phyloP scores from a whole-genome alignment of 2,329 filamentous ascomycete species.

The Alternaria hordeiaustralica region DNA sequence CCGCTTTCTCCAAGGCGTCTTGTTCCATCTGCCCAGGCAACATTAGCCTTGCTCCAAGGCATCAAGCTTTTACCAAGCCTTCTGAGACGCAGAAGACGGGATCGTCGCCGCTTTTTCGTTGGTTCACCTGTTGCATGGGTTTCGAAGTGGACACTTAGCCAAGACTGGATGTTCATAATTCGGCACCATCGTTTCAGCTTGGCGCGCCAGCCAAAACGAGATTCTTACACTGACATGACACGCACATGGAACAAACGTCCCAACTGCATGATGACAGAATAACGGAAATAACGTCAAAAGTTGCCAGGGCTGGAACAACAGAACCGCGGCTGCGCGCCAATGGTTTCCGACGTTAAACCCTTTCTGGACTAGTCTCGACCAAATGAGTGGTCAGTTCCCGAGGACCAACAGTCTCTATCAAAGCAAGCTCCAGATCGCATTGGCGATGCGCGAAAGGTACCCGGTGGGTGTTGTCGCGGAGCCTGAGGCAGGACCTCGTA shows the following conservation, averaged over 20 bases:
- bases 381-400: not conserved
- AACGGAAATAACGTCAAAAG: constrained; percentile 11
- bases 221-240: constrained; percentile 28
- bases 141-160: constrained; percentile 35
- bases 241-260: constrained; percentile 30
- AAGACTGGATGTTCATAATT: constrained; percentile 31
- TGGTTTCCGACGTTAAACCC: not conserved
- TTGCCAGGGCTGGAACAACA: not conserved
- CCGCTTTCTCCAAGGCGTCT: constrained; percentile 6
- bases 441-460: not conserved
- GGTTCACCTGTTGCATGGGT: constrained; percentile 28
- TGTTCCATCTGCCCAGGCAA: constrained; percentile 26
- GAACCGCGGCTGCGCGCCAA: not conserved
- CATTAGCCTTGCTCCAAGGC: constrained; percentile 24
- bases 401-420: not conserved
- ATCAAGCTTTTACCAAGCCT: constrained; percentile 39
- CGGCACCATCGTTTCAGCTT: constrained; percentile 48
- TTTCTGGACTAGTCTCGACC: not conserved
- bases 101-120: constrained; percentile 27
- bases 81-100: constrained; percentile 23
- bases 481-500: not conserved
- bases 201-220: constrained; percentile 36
- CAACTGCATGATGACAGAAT: constrained; percentile 1
- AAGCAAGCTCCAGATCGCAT: not conserved
- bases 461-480: not conserved